A percentile compares a stretch with the other conserved stretches of the same genome.
Evolutionary conservation across 2,329 filamentous ascomycete species (phyloP).

Genomic region (Trichophyton mentagrophytes): DNA sequence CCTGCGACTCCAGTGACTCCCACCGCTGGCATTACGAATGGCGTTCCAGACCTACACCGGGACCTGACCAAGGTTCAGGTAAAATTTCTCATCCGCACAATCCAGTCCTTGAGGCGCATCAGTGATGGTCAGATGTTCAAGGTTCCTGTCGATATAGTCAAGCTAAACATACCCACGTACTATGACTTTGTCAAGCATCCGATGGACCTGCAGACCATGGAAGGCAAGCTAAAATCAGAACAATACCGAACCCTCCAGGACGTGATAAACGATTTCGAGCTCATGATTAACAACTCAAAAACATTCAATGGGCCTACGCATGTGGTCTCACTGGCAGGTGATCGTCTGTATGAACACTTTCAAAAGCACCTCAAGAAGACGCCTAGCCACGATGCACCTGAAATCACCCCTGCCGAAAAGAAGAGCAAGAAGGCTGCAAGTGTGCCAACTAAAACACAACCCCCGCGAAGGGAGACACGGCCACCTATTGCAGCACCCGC

Average conservation of each 20-base stretch:
- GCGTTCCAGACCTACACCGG: constrained; percentile 11
- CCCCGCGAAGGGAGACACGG: constrained; percentile 37
- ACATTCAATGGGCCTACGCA: constrained; percentile 74
- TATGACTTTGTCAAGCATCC: constrained; percentile 61
- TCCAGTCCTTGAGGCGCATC: constrained; percentile 59
- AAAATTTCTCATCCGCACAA: constrained; percentile 29
- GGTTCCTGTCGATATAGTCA: constrained; percentile 62
- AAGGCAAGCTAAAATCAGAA: constrained; percentile 60
- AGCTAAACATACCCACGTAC: constrained; percentile 62
- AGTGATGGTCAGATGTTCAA: constrained; percentile 66
- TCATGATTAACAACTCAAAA: constrained; percentile 67
- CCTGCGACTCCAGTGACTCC: constrained; percentile 24
- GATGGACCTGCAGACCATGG: constrained; percentile 75
- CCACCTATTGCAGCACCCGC: constrained; percentile 7
- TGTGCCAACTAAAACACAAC: constrained; percentile 29
- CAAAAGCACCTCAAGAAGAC: constrained; percentile 49
- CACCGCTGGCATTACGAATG: constrained; percentile 19
- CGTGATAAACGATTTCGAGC: constrained; percentile 59
- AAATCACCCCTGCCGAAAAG: constrained; percentile 52
- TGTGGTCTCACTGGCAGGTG: constrained; percentile 55
- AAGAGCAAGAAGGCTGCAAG: constrained; percentile 35
- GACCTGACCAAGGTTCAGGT: constrained; percentile 32
- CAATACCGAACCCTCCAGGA: constrained; percentile 58
- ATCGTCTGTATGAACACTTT: constrained; percentile 48
- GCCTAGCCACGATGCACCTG: constrained; percentile 43